Evolutionary conservation across 371 early-diverging fungal genomes (phyloP).

Genomic region (Mucor saturninus): DNA sequence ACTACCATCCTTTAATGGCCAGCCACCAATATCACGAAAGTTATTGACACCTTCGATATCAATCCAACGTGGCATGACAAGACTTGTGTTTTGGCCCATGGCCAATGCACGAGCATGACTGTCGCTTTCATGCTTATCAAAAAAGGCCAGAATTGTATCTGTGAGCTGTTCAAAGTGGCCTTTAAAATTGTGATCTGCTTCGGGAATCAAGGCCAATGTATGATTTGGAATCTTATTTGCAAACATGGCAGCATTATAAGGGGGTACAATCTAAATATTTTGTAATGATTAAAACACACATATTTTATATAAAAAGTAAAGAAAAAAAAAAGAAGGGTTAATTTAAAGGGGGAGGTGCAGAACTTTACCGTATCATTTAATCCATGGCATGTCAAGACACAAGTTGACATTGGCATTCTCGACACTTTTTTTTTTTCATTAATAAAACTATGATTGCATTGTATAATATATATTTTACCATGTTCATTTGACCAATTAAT

Average conservation of each 20-base stretch:
- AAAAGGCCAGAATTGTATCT: constrained; percentile 43
- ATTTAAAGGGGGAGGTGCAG: not conserved
- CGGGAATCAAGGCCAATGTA: constrained; percentile 54
- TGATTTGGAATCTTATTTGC: constrained; percentile 58
- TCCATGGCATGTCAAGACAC: constrained; percentile 65
- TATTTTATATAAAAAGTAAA: not conserved
- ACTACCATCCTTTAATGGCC: constrained; percentile 44
- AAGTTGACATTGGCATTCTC: constrained; percentile 60
- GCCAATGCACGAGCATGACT: constrained; percentile 36
- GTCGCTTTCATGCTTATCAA: constrained; percentile 44
- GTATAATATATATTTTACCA: constrained; percentile 23
- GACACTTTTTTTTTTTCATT: constrained; percentile 24
- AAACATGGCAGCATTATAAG: constrained; percentile 59
- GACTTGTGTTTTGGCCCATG: constrained; percentile 35
- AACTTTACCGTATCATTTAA: constrained; percentile 53
- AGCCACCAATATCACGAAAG: constrained; percentile 68
- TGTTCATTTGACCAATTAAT: constrained; percentile 46
- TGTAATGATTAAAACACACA: not conserved
- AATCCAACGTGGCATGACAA: constrained; percentile 47
- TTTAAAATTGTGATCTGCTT: constrained; percentile 64
- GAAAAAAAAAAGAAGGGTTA: constrained; percentile 11
- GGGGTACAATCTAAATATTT: constrained; percentile 54
- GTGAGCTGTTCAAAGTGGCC: constrained; percentile 52
- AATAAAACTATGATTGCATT: not conserved
- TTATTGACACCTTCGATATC: constrained; percentile 67